Conservation (phyloP, 148 eudicot genomes). For the Polygonum aviculare region DNA sequence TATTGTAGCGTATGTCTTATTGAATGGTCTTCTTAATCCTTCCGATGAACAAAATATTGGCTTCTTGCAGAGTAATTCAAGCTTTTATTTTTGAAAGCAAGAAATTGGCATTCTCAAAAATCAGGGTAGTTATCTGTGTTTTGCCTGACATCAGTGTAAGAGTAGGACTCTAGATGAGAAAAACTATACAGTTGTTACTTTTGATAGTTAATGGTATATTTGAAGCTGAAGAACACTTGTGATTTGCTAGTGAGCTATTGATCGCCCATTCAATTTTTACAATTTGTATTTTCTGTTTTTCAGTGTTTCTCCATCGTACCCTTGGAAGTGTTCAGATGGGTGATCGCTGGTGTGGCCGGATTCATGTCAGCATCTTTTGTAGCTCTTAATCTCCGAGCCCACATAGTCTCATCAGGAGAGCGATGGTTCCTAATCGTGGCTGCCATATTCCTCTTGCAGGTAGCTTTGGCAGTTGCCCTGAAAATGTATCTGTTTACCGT, state of each 20-base stretch:
- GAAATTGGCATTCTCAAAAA: no score
- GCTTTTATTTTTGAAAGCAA: neutral
- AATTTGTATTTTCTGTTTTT: slow-evolving; percentile 15
- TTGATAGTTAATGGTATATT: neutral
- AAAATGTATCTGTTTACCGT: slow-evolving; percentile 71
- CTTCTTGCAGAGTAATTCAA: neutral
- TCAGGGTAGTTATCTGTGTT: neutral
- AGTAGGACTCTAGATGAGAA: neutral
- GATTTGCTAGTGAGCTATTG: neutral
- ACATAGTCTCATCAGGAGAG: slow-evolving; percentile 81
- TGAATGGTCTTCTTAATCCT: neutral
- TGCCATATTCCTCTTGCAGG: slow-evolving; percentile 83
- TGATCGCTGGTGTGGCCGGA: slow-evolving; percentile 84
- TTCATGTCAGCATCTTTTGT: slow-evolving; percentile 91
- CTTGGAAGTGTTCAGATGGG: slow-evolving; percentile 74
- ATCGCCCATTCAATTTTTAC: neutral
- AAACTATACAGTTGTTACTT: neutral
- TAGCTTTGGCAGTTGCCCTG: slow-evolving; percentile 71
- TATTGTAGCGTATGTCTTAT: neutral
- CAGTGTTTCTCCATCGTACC: slow-evolving; percentile 94
- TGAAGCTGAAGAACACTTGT: neutral
- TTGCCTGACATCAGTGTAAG: neutral
- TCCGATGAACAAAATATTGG: neutral
- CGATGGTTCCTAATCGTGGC: slow-evolving; percentile 92
- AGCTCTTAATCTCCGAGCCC: slow-evolving; percentile 83